phyloP scores from a whole-genome alignment of 2,329 filamentous ascomycete genomes.

The Chalaropsis thielavioides region DNA sequence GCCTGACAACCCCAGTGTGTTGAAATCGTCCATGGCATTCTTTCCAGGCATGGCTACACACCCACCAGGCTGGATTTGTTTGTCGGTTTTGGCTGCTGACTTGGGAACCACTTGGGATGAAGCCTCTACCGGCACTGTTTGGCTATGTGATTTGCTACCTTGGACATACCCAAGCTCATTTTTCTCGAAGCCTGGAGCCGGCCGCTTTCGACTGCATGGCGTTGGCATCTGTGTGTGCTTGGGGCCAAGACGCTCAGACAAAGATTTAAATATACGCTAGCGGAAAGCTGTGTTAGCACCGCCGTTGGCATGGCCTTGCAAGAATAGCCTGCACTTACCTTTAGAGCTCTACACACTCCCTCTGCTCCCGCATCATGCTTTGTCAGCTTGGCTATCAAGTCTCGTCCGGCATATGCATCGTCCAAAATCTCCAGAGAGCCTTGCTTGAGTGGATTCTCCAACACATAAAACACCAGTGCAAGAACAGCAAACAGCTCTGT shows the following conservation, averaged over 20 bases:
- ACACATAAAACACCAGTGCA: conserved; percentile 63
- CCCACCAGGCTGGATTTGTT: not conserved
- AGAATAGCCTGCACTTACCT: conserved; percentile 34
- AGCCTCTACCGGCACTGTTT: conserved; percentile 25
- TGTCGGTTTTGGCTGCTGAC: not conserved
- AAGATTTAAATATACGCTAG: conserved; percentile 66
- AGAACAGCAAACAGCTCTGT: conserved; percentile 71
- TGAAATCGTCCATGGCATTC: not conserved
- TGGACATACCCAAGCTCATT: conserved; percentile 6
- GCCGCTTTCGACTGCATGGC: conserved; percentile 8
- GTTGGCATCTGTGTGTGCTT: not conserved
- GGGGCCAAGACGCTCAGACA: conserved; percentile 54
- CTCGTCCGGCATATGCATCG: conserved; percentile 72
- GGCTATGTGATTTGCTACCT: not conserved
- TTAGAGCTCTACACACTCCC: conserved; percentile 62
- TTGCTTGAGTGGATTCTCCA: conserved; percentile 63
- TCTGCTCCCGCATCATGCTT: conserved; percentile 81
- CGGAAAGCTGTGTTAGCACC: conserved; percentile 6
- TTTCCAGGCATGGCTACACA: not conserved
- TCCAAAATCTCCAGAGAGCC: conserved; percentile 67
- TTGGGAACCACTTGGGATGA: not conserved
- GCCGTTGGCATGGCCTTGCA: conserved; percentile 23
- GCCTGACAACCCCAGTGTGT: not conserved
- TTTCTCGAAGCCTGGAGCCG: conserved; percentile 6
- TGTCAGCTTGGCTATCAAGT: conserved; percentile 65